Evolutionary conservation across 2,329 filamentous ascomycete genomes (phyloP).

Genomic region (Fusarium chaquense): DNA sequence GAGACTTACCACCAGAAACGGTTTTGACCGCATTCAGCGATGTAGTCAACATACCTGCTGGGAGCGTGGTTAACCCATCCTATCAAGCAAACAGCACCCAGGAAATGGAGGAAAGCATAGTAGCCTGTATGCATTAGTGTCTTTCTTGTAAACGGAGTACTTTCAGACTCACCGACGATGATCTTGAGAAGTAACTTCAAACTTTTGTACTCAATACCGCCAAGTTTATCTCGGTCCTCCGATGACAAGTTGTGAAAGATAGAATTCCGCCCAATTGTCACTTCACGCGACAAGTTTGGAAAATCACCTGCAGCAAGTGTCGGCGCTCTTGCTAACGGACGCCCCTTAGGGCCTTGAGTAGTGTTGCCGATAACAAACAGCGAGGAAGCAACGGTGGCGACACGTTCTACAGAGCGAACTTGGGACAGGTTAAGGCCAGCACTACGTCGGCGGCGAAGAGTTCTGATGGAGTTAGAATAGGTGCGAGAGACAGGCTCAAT

Average conservation of each 20-base stretch:
- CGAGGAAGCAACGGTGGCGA: constrained; percentile 52
- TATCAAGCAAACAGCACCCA: constrained; percentile 62
- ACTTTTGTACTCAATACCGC: constrained; percentile 65
- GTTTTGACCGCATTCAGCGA: constrained; percentile 55
- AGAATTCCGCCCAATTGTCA: constrained; percentile 60
- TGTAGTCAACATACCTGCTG: constrained; percentile 56
- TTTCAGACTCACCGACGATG: constrained; percentile 50
- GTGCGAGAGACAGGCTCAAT: constrained; percentile 35
- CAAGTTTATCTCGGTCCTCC: constrained; percentile 58
- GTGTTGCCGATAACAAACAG: constrained; percentile 55
- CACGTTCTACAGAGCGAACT: constrained; percentile 54
- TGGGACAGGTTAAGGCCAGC: constrained; percentile 46
- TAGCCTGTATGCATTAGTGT: constrained; percentile 52
- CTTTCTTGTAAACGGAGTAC: accelerated
- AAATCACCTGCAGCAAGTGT: constrained; percentile 46
- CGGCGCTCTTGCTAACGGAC: constrained; percentile 18
- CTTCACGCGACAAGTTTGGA: constrained; percentile 57
- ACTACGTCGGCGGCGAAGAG: constrained; percentile 44
- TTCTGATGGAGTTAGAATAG: constrained; percentile 14
- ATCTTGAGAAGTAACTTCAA: constrained; percentile 63
- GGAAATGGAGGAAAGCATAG: constrained; percentile 58
- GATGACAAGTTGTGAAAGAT: constrained; percentile 58
- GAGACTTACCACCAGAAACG: constrained; percentile 62
- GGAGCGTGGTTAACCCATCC: constrained; percentile 60
- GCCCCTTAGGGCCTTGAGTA: constrained; percentile 34